Base-by-base conservation (phyloP, 139 green algal genomes). In the Coccomyxa sp. region DNA sequence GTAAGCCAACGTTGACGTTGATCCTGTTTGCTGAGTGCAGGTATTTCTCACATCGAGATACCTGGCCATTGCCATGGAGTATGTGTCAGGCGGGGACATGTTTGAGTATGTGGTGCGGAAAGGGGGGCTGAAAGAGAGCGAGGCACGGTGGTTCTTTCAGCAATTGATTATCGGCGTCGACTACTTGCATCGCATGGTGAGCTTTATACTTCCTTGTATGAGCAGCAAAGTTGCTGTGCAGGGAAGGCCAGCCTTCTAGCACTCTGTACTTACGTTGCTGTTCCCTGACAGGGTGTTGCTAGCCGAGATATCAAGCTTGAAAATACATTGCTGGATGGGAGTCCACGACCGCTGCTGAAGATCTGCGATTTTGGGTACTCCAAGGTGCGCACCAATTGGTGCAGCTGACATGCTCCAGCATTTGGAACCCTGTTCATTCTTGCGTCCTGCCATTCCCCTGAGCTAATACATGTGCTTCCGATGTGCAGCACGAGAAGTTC, bases 71-170 rank as follows among this genome's bases (percentile, higher is more conserved):
- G 94, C 91, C 14, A 98, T 99, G 96, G 96, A 99, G 91, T 98
- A 93, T 88, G 95, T 92, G 3, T 88, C 92, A 0, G 95, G 96
- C 0, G 96, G 96, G 7, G 96, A 98, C 84, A 96, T 98, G 90
- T 98, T 98, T 88, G 93, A 98, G 90, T 95, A 96, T 71, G 95
- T 98, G n/a, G 95, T 97, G 80, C 90, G 92, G 10, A 94, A 94
- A 25, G 93, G 94, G 58, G 91, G 94, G 13, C 93, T 99, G 32
- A 93, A 93, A 38, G 97, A 99, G 89, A 93, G 93, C 18, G 96
- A 98, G 83, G 95, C 96, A 27, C 91, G 97, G 60, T 99, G 95
- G 94, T 99, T 99, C 88, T 99, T 99, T 87, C 97, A 99, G 91
- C 97, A 99, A 92, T 91, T 99, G 11, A 95, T 99, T 16, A 93